A percentile compares a stretch with the other conserved stretches of the same genome.
Conservation (phyloP, 306 rosid genomes). For the Astragalus membranaceus region DNA sequence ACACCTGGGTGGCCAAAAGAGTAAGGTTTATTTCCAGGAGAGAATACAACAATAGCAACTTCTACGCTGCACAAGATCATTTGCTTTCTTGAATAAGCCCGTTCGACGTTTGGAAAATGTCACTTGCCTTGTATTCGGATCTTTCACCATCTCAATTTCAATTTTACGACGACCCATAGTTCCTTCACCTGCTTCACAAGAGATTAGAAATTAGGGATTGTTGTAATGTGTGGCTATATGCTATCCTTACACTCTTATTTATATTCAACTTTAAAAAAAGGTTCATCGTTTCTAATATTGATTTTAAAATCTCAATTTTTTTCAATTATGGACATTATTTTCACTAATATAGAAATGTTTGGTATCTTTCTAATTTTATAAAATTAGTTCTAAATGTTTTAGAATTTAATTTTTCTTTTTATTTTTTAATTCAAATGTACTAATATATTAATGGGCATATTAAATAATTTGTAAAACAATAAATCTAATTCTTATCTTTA, state of each 20-base stretch:
- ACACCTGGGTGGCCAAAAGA: conserved; percentile 5
- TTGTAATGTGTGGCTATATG: not conserved
- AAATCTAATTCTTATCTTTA: not conserved
- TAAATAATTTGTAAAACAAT: too few species aligned
- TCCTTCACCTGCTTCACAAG: not conserved
- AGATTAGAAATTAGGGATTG: not conserved
- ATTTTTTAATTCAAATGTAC: too few species aligned
- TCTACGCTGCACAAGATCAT: not conserved
- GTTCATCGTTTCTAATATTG: not conserved
- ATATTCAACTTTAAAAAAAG: not conserved
- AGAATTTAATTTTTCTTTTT: too few species aligned
- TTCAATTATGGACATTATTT: not conserved
- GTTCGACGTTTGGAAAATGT: not conserved
- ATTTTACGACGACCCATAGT: not conserved
- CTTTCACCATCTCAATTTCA: not conserved
- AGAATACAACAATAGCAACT: conserved; percentile 2
- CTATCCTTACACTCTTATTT: not conserved
- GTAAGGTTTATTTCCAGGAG: not conserved
- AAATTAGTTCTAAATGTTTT: not conserved
- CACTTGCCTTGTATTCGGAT: not conserved
- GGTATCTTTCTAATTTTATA: not conserved
- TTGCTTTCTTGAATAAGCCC: not conserved
- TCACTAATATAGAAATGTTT: not conserved
- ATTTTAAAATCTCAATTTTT: not conserved
- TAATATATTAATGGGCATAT: not conserved